Base-by-base conservation (phyloP, 257 asterid genomes). In the Solanum chilense region DNA sequence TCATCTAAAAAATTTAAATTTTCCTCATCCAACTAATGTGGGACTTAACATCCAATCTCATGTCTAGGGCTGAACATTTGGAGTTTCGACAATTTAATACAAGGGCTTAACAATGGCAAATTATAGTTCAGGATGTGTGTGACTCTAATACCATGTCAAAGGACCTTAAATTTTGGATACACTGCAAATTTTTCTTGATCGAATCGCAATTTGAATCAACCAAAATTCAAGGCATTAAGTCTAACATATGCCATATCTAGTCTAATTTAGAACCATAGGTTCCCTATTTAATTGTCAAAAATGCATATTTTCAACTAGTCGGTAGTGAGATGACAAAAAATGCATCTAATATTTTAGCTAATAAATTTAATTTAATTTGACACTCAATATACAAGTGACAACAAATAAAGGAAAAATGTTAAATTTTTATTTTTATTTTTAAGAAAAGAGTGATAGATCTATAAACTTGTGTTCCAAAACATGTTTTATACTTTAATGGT, bases 161-260 rank as follows among this genome's bases (percentile, higher is more conserved):
- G 71, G 1, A 23, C 4, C 31, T n/a, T 62, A 12, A n/a, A 27
- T 68, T 68, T 68, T 68, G 20, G 10, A 66, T 66, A 4, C 35
- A 66, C 20, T 0, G 16, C 20, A 0, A 0, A 64, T 18, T 1
- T 66, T 25, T 25, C 73, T 25, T 4, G 11, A 27, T 25, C 21
- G 11, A 12, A 27, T 27, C 21, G 2, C 37, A 68, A 66, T 12
- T 27, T 11, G 0, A 68, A 68, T 70, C 25, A 10, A 70, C 42
- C 13, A 31, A 3, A 70, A 31, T 70, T 1, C 42, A 31, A 69
- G 6, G 20, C 13, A 29, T 15, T 31, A 14, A 7, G 23, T 29
- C 23, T 29, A 68, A 69, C 41, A 69, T 69, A 3, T 69, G 75
- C 6, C 39, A 14, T 14, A 49, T 2, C 60, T 49, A 49, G 21